phyloP scores from a whole-genome alignment of 2,329 filamentous ascomycete genomes.

The Alternaria arbusti region DNA sequence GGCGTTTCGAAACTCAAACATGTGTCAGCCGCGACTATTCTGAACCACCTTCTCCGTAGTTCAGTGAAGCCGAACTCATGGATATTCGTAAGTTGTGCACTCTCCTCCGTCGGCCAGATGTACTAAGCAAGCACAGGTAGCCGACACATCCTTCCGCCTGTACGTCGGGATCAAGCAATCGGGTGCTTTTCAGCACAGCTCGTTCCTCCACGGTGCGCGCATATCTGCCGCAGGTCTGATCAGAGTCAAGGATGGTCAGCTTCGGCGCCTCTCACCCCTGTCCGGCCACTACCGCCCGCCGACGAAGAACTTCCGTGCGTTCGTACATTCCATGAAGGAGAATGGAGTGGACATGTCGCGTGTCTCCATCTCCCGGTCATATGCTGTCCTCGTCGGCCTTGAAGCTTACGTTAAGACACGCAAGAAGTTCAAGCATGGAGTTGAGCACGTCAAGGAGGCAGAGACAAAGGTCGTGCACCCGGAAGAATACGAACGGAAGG shows the following conservation, averaged over 20 bases:
- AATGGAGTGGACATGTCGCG: conserved; percentile 79
- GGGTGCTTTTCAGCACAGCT: conserved; percentile 89
- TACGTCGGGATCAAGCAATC: conserved; percentile 91
- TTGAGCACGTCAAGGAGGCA: conserved; percentile 58
- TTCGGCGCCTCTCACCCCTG: conserved; percentile 73
- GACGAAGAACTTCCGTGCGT: conserved; percentile 80
- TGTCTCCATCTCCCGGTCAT: conserved; percentile 80
- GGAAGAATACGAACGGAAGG: conserved; percentile 59
- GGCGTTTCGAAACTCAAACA: conserved; percentile 69
- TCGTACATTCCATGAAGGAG: conserved; percentile 74
- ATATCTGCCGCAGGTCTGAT: conserved; percentile 85
- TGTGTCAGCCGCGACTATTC: conserved; percentile 72
- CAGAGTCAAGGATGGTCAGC: conserved; percentile 79
- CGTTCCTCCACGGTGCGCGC: conserved; percentile 82
- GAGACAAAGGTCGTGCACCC: conserved; percentile 68
- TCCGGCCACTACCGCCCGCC: conserved; percentile 85
- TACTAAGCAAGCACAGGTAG: conserved; percentile 52
- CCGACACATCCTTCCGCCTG: conserved; percentile 81
- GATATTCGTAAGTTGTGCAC: conserved; percentile 71
- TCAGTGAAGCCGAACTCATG: conserved; percentile 86
- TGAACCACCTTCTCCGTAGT: conserved; percentile 79
- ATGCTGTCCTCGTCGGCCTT: conserved; percentile 80
- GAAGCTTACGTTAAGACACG: conserved; percentile 79
- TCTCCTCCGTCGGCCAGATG: too few species aligned
- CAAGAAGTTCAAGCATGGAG: conserved; percentile 64